Evolutionary conservation across 441 rosid genomes (phyloP).

Genomic region (Arabidopsis hybrid): DNA sequence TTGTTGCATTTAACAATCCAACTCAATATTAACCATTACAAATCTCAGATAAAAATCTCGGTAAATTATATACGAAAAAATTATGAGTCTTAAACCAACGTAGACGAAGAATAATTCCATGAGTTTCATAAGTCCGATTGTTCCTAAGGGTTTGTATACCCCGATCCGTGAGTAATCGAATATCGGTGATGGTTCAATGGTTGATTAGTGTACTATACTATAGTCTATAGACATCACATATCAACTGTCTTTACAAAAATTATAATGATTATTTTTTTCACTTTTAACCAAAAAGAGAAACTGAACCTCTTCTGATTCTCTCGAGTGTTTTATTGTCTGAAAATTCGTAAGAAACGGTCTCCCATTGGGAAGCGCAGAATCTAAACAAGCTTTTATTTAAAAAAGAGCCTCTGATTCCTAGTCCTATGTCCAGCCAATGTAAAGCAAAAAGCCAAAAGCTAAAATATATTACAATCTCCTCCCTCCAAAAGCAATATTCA

Average conservation of each 20-base stretch:
- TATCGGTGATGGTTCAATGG: constrained; percentile 27
- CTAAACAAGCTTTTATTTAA: constrained; percentile 30
- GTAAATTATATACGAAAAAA: background rate
- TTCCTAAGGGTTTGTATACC: constrained; percentile 7
- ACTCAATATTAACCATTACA: background rate
- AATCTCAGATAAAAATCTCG: background rate
- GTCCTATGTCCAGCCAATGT: constrained; percentile 35
- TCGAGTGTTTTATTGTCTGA: constrained; percentile 38
- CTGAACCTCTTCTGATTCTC: constrained; percentile 37
- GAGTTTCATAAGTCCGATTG: constrained; percentile 2
- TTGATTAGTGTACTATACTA: background rate
- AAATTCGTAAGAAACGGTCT: constrained; percentile 42
- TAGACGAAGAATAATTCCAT: constrained; percentile 1
- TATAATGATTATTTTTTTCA: constrained; percentile 3
- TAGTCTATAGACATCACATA: constrained; percentile 12
- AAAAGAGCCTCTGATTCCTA: constrained; percentile 40
- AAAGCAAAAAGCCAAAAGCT: constrained; percentile 31
- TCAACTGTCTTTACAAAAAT: constrained; percentile 27
- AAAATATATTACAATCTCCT: constrained; percentile 19
- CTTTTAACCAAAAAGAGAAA: constrained; percentile 42
- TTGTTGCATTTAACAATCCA: background rate
- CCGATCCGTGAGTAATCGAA: constrained; percentile 33
- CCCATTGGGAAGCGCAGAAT: constrained; percentile 43
- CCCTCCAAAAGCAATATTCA: constrained; percentile 12
- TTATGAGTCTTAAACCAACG: background rate